Conservation (phyloP, 2,329 filamentous ascomycete species). For the Fusarium staphyleae region DNA sequence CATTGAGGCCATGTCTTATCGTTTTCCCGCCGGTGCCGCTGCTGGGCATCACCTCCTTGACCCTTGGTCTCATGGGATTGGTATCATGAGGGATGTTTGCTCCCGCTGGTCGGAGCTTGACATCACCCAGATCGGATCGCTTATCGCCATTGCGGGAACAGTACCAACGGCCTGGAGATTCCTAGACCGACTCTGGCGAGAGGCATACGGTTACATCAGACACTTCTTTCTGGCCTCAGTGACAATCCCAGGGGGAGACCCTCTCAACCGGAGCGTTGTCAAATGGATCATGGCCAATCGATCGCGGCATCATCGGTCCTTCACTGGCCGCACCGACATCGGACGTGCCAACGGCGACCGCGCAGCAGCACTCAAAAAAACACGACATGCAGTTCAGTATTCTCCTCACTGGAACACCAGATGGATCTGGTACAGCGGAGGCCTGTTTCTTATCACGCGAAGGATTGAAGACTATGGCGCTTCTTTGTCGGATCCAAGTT, state of each 20-base stretch:
- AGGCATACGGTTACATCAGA: slow-evolving; percentile 50
- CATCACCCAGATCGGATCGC: slow-evolving; percentile 53
- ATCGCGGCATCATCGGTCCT: slow-evolving; percentile 49
- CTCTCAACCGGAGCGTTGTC: slow-evolving; percentile 54
- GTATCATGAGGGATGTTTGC: slow-evolving; percentile 48
- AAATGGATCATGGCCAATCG: slow-evolving; percentile 54
- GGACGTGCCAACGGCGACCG: slow-evolving; percentile 46
- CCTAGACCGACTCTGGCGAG: slow-evolving; percentile 46
- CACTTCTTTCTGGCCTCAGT: slow-evolving; percentile 55
- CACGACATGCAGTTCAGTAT: slow-evolving; percentile 52
- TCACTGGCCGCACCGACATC: slow-evolving; percentile 54
- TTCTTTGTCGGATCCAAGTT: slow-evolving; percentile 50
- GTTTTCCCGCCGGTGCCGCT: slow-evolving; percentile 33
- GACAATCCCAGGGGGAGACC: slow-evolving; percentile 53
- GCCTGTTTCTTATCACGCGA: slow-evolving; percentile 55
- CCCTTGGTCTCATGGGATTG: slow-evolving; percentile 45
- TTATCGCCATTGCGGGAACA: slow-evolving; percentile 54
- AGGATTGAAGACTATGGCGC: slow-evolving; percentile 49
- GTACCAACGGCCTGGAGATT: slow-evolving; percentile 51
- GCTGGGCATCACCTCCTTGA: slow-evolving; percentile 35
- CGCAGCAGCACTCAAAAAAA: slow-evolving; percentile 52
- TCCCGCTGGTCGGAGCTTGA: slow-evolving; percentile 54
- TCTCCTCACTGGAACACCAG: slow-evolving; percentile 53
- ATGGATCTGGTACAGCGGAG: slow-evolving; percentile 59
- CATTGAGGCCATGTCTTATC: slow-evolving; percentile 30